Evolutionary conservation across 2,329 filamentous ascomycete species (phyloP).

Genomic region (Botrytis medusae): DNA sequence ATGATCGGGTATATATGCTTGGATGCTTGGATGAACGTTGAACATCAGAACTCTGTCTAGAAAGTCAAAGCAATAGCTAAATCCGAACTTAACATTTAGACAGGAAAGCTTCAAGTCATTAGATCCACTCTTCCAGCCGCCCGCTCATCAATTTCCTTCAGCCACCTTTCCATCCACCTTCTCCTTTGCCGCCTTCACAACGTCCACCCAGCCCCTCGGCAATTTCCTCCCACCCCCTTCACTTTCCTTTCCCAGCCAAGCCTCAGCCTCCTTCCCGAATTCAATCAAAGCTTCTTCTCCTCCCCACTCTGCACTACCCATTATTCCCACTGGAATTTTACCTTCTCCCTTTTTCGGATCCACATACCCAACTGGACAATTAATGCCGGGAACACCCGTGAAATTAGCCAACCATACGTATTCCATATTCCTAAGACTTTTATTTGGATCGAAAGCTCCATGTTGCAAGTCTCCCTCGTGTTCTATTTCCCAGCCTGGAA

Average conservation of each 20-base stretch:
- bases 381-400: constrained; percentile 73
- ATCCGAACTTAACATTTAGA: background rate
- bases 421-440: constrained; percentile 74
- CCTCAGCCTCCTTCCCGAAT: constrained; percentile 60
- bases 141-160: background rate
- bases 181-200: constrained; percentile 45
- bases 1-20: background rate
- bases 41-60: background rate
- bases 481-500: constrained; percentile 68
- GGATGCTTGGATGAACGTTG: background rate
- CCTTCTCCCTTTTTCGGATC: constrained; percentile 48
- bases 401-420: constrained; percentile 87
- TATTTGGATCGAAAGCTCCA: constrained; percentile 73
- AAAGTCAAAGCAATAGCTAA: background rate
- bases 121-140: background rate
- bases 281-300: constrained; percentile 60
- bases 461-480: constrained; percentile 57
- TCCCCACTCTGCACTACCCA: constrained; percentile 68
- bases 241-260: constrained; percentile 50
- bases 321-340: constrained; percentile 58
- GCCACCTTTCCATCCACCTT: constrained; percentile 55
- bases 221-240: constrained; percentile 51
- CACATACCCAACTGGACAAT: constrained; percentile 72
- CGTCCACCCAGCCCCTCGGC: constrained; percentile 59
- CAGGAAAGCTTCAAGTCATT: background rate